These are phyloP conservation scores for Phyllosticta citriasiana DNA, from an alignment of 2,329 filamentous ascomycete species.

Conservation along the genomic window DNA sequence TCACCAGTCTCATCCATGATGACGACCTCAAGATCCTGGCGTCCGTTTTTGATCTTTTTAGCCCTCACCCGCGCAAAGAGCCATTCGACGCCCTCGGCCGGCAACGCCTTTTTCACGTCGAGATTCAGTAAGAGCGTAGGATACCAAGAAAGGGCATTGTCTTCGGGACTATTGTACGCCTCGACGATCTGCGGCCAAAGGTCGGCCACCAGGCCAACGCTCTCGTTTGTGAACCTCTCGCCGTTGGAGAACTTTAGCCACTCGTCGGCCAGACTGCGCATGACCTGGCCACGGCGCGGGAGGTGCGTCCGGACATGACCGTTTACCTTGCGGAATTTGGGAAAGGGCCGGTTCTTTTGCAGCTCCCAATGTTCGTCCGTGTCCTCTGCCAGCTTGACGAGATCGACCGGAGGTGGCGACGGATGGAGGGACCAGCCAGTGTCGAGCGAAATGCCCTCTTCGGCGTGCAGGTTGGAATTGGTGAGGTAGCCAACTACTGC, in stretches of 20 bases:
- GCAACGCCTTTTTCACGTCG: constrained; percentile 65
- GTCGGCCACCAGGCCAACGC: constrained; percentile 57
- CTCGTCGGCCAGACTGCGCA: constrained; percentile 44
- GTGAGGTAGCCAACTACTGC: constrained; percentile 58
- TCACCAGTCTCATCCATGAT: constrained; percentile 55
- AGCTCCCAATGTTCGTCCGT: constrained; percentile 40
- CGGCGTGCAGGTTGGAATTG: constrained; percentile 50
- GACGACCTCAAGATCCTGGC: constrained; percentile 64
- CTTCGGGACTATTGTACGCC: constrained; percentile 24
- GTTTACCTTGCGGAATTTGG: constrained; percentile 40
- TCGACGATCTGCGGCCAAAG: constrained; percentile 60
- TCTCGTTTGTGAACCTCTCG: constrained; percentile 53
- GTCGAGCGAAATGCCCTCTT: constrained; percentile 46
- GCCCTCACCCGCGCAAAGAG: constrained; percentile 55
- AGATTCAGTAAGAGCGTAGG: constrained; percentile 66
- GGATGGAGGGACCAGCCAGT: constrained; percentile 47
- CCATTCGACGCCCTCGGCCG: constrained; percentile 60
- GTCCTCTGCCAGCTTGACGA: constrained; percentile 32
- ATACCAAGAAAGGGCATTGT: constrained; percentile 52
- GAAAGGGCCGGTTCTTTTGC: constrained; percentile 34
- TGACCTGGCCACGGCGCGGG: constrained; percentile 36
- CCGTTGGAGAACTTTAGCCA: constrained; percentile 56
- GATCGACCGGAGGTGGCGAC: constrained; percentile 30
- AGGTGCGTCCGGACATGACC: constrained; percentile 43
- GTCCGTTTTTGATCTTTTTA: constrained; percentile 59